Percentiles rank a stretch among this genome's conserved stretches.
phyloP scores from a whole-genome alignment of 768 basidiomycete genomes.

The Podaxis mareebaensis region DNA sequence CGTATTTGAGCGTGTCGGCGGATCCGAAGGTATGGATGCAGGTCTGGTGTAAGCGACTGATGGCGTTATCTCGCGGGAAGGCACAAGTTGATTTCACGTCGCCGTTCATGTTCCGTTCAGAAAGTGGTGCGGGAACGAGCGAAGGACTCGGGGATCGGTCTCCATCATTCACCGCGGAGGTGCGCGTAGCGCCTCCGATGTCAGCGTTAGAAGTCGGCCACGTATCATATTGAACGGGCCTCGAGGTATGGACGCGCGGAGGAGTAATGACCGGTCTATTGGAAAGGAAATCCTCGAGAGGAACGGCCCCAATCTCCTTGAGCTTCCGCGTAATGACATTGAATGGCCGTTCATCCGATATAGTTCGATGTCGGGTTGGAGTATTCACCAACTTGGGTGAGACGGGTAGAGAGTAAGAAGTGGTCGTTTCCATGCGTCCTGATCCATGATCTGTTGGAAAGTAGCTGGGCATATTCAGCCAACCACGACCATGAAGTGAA shows the following conservation, averaged over 20 bases:
- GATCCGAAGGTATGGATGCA: conserved; percentile 10
- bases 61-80: conserved; percentile 8
- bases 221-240: background rate
- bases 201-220: conserved; percentile 7
- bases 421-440: background rate
- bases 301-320: conserved; percentile 27
- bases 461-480: conserved; percentile 11
- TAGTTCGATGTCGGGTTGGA: background rate
- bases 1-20: conserved; percentile 7
- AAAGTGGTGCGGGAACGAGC: background rate
- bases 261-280: conserved; percentile 21
- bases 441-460: conserved; percentile 4
- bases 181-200: background rate
- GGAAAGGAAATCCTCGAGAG: conserved; percentile 30
- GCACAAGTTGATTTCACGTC: background rate
- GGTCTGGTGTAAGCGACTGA: conserved; percentile 9
- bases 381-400: conserved; percentile 5
- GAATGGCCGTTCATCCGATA: conserved; percentile 22
- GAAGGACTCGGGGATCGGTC: background rate
- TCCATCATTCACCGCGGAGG: background rate
- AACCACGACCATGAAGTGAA: conserved; percentile 6
- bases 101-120: conserved; percentile 11
- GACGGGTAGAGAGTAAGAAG: conserved; percentile 4
- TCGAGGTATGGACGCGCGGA: conserved; percentile 24
- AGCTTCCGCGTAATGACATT: conserved; percentile 25